Evolutionary conservation across 1,284 basidiomycete genomes (phyloP), one percentile per base, ranked within the genome.

Genomic region (Fomitopsis betulina): DNA sequence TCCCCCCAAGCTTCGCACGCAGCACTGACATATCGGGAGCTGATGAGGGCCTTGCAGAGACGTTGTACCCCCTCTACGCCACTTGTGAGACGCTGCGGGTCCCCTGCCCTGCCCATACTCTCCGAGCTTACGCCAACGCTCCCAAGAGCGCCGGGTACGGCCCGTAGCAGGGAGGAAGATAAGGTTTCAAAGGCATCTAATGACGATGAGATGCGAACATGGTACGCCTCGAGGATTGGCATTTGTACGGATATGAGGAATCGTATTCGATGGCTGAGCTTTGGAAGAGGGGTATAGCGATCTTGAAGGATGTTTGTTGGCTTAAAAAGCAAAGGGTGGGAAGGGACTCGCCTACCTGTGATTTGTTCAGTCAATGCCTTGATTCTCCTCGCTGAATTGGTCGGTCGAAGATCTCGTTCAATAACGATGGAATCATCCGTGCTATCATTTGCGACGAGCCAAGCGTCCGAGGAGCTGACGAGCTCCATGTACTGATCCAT

Each of bases 151-250:
- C 96, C 96, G 0, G 96, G 95, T 6, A 98, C 94, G 3, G 90
- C 91, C 5, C 94, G 87, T 32, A 95, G 84, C 64, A 99, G 87
- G 0, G 89, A 85, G 19, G 90, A 93, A 1, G 93, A 93, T 3
- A 97, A 76, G 0, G 87, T 89, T 72, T 98, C 96, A 66, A 98
- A 98, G 0, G 95, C 95, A 65, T 98, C 94, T 10, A 98, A 76
- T 3, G 93, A 93, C 5, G 89, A 84, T 0, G 85, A 80, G 68
- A 99, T 87, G 15, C 95, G 86, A 9, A 79, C 74, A 58, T 86
- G 82, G 69, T 97, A 98, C 1, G 82, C 75, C 55, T 89, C 83
- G 7, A 98, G 75, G 3, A 98, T 73, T 0, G 95, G 94, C 2
- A 97, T 76, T 73, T 99, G 96, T 10, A 97, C 85, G 8, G 81